These are phyloP conservation scores for Stagonosporopsis tanaceti DNA, from an alignment of 2,329 filamentous ascomycete genomes.

Conservation along the genomic window DNA sequence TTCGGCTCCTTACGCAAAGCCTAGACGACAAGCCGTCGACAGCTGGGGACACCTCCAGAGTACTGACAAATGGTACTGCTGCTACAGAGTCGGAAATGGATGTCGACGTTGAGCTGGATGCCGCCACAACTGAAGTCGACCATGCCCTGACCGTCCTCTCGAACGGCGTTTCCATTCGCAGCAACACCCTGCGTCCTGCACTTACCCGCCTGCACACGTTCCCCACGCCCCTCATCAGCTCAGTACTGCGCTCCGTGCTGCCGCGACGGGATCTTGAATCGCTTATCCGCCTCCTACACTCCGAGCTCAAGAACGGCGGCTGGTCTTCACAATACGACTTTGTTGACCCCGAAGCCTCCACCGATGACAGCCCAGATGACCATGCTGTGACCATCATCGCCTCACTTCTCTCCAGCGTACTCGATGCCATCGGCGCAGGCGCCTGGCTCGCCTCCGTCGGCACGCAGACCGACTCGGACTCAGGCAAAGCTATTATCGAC, in stretches of 20 bases:
- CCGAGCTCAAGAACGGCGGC: conserved; percentile 76
- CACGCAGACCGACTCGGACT: conserved; percentile 62
- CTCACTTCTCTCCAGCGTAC: conserved; percentile 73
- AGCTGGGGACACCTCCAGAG: conserved; percentile 49
- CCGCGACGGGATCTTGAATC: conserved; percentile 73
- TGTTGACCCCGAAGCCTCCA: conserved; percentile 52
- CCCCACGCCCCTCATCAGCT: conserved; percentile 66
- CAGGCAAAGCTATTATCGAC: conserved; percentile 70
- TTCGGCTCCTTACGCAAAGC: conserved; percentile 73
- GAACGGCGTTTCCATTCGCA: conserved; percentile 68
- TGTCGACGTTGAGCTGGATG: conserved; percentile 49
- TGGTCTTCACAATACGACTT: conserved; percentile 79
- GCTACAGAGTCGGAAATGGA: conserved; percentile 41
- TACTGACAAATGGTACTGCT: conserved; percentile 42
- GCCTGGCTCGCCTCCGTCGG: conserved; percentile 67
- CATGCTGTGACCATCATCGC: conserved; percentile 75
- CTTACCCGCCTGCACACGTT: conserved; percentile 75
- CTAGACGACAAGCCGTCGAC: conserved; percentile 60
- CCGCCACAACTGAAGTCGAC: conserved; percentile 65
- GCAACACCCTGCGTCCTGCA: conserved; percentile 70
- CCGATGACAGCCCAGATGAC: conserved; percentile 66
- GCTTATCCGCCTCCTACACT: conserved; percentile 74
- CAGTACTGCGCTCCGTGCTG: conserved; percentile 69
- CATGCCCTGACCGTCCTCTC: conserved; percentile 73
- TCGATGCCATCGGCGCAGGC: conserved; percentile 77